A percentile compares a stretch with the other conserved stretches of the same genome.
These are phyloP conservation scores for Fomitopsis schrenkii DNA, from an alignment of 1,284 basidiomycete genomes.

Conservation along the genomic window DNA sequence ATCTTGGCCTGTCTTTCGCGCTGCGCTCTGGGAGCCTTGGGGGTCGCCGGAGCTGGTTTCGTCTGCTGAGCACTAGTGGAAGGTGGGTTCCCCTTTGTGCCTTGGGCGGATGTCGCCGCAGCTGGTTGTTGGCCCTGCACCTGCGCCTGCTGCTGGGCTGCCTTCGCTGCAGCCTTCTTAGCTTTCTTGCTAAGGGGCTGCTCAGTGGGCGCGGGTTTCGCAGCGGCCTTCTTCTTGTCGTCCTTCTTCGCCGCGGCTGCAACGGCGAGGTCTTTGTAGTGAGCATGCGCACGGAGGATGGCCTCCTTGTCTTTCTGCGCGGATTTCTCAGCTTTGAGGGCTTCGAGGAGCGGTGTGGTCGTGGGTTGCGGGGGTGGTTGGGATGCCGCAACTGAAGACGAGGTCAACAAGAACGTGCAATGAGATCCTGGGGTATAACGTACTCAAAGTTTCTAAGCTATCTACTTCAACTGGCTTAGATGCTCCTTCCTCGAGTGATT, in stretches of 20 bases:
- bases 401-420: slow-evolving; percentile 24
- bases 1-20: slow-evolving; percentile 6
- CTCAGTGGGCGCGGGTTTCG: slow-evolving; percentile 13
- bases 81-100: slow-evolving; percentile 16
- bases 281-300: slow-evolving; percentile 63
- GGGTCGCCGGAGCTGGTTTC: slow-evolving; percentile 9
- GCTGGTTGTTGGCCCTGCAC: slow-evolving; percentile 3
- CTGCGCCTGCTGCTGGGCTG: slow-evolving; percentile 8
- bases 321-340: slow-evolving; percentile 77
- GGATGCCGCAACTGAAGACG: slow-evolving; percentile 52
- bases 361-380: slow-evolving; percentile 60
- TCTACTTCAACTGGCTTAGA: slow-evolving; percentile 49
- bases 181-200: slow-evolving; percentile 35
- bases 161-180: slow-evolving; percentile 29
- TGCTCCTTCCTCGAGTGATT: slow-evolving; percentile 48
- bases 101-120: slow-evolving; percentile 5
- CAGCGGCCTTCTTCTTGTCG: slow-evolving; percentile 45
- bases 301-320: slow-evolving; percentile 69
- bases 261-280: slow-evolving; percentile 50
- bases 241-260: slow-evolving; percentile 36
- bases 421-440: slow-evolving; percentile 19
- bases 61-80: slow-evolving; percentile 1
- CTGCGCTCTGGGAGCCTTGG: slow-evolving; percentile 5
- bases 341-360: slow-evolving; percentile 85
- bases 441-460: slow-evolving; percentile 62